Percentiles rank a stretch among this genome's conserved stretches.
phyloP scores from a whole-genome alignment of 202 grass and related monocot genomes.

The Elaeis oleifera region DNA sequence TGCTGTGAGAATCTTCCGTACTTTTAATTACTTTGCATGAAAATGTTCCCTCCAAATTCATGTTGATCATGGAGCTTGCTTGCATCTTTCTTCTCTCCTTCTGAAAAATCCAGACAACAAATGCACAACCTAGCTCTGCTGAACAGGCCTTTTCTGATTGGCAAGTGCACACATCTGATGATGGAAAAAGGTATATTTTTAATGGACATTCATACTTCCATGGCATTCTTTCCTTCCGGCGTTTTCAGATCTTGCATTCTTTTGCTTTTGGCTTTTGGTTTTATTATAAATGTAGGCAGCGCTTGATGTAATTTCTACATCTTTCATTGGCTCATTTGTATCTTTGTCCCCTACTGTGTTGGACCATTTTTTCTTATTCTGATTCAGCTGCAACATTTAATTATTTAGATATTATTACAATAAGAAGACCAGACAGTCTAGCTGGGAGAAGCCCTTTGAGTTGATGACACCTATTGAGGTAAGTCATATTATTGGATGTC shows the following conservation, averaged over 20 bases:
- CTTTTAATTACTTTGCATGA: slow-evolving; percentile 6
- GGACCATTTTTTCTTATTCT: slow-evolving; percentile 3
- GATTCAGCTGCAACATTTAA: neutral
- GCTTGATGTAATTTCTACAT: neutral
- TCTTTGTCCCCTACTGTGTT: slow-evolving; percentile 10
- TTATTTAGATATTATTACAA: slow-evolving; percentile 83
- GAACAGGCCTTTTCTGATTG: slow-evolving; percentile 71
- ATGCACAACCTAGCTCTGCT: slow-evolving; percentile 45
- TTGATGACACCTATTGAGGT: slow-evolving; percentile 97
- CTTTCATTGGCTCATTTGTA: neutral
- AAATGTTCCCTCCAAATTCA: slow-evolving; percentile 1
- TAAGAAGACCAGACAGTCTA: slow-evolving; percentile 95
- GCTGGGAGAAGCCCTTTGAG: slow-evolving; percentile 95
- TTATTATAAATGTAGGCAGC: neutral
- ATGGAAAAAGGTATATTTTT: slow-evolving; percentile 76
- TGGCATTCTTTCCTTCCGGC: neutral
- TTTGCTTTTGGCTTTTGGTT: slow-evolving; percentile 11
- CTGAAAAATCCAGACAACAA: slow-evolving; percentile 40
- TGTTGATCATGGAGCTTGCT: neutral
- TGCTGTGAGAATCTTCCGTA: slow-evolving; percentile 31
- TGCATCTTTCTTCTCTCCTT: neutral
- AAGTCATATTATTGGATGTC: slow-evolving; percentile 9
- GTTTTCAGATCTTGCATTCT: slow-evolving; percentile 18
- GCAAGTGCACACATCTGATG: slow-evolving; percentile 64
- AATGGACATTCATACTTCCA: neutral